Evolutionary conservation across 2,329 filamentous ascomycete species (phyloP).

Genomic region (Chrysoporthe cubensis): DNA sequence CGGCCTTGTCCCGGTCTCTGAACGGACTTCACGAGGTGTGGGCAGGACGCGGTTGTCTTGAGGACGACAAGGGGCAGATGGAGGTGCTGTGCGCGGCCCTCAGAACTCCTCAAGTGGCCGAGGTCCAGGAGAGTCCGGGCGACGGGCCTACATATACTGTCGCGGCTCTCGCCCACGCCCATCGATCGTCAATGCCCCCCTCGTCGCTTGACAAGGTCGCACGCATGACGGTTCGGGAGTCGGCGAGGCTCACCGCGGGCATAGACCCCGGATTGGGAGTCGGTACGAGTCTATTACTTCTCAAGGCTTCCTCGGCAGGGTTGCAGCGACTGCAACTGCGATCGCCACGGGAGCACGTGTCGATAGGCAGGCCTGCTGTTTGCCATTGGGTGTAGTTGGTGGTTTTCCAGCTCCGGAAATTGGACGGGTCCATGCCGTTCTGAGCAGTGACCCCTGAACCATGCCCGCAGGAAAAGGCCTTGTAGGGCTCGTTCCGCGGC

Average conservation of each 20-base stretch:
- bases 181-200: constrained; percentile 3
- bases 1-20: background rate
- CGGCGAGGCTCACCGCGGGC: constrained; percentile 23
- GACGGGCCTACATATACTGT: constrained; percentile 16
- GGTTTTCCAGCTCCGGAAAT: constrained; percentile 1
- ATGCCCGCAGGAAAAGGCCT: background rate
- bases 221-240: constrained; percentile 20
- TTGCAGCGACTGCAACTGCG: constrained; percentile 11
- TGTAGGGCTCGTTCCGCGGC: background rate
- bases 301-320: constrained; percentile 16
- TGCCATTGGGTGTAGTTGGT: constrained; percentile 9
- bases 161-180: constrained; percentile 2
- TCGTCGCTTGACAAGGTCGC: constrained; percentile 1
- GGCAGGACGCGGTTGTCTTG: background rate
- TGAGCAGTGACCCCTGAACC: constrained; percentile 1
- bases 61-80: background rate
- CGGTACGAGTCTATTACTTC: constrained; percentile 15
- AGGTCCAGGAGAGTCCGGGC: background rate
- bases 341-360: constrained; percentile 23
- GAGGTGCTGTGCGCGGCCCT: constrained; percentile 13
- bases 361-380: constrained; percentile 19
- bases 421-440: constrained; percentile 2
- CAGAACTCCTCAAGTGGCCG: background rate
- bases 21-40: background rate
- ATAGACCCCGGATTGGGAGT: constrained; percentile 22